These are phyloP conservation scores for Fraxinus nigra DNA, from an alignment of 305 asterid genomes.

Conservation along the genomic window DNA sequence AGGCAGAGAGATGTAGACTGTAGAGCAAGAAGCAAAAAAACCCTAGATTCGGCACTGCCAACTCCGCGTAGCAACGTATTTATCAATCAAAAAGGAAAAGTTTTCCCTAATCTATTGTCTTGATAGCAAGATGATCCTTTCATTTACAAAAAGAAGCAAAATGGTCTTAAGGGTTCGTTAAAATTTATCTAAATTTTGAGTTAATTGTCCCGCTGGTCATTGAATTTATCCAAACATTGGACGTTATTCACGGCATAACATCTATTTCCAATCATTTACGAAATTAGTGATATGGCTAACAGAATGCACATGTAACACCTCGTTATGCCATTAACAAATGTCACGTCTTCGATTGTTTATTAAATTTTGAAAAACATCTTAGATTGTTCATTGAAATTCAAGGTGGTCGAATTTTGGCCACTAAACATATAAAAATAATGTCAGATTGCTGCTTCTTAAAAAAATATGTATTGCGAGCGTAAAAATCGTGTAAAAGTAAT, in stretches of 20 bases:
- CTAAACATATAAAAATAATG: no score
- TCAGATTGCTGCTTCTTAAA: no score
- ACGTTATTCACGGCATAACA: no score
- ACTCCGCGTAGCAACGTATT: not conserved
- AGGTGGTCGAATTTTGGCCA: no score
- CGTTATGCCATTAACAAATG: not conserved
- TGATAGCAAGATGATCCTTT: not conserved
- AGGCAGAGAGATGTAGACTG: not conserved
- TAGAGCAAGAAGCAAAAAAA: constrained; percentile 9
- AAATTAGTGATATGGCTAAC: not conserved
- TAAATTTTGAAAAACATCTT: not conserved
- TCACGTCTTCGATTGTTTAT: not conserved
- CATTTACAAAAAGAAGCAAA: not conserved
- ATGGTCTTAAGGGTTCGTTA: not conserved
- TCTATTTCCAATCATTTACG: not conserved
- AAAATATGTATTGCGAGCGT: no score
- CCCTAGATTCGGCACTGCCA: constrained; percentile 32
- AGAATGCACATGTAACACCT: not conserved
- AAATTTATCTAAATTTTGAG: not conserved
- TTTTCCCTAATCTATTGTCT: not conserved
- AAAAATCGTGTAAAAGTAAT: no score
- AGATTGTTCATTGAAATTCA: no score
- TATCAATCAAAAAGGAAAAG: not conserved
- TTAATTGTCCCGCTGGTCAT: not conserved
- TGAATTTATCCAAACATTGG: not conserved